Conservation (phyloP, 2,329 filamentous ascomycete genomes). For the Decorospora gaudefroyi region DNA sequence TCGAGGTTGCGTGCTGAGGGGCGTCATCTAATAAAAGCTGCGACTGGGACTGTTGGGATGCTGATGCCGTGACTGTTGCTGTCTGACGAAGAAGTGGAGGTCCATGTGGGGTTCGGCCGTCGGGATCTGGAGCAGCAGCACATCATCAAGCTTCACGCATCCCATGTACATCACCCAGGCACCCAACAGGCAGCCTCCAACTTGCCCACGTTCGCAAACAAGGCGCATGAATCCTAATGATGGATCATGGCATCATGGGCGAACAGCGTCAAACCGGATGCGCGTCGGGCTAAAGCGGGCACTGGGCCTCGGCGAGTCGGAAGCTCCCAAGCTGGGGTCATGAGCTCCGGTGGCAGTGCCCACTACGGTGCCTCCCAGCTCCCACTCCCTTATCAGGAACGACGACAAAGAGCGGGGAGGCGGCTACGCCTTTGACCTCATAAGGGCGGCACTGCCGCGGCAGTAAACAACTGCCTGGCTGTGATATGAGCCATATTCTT, state of each 20-base stretch:
- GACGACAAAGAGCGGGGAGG: slow-evolving; percentile 30
- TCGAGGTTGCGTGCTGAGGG: slow-evolving; percentile 30
- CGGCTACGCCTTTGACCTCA: slow-evolving; percentile 33
- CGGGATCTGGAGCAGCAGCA: slow-evolving; percentile 16
- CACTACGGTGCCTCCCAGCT: slow-evolving; percentile 30
- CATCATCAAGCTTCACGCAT: slow-evolving; percentile 14
- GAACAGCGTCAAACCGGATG: slow-evolving; percentile 34
- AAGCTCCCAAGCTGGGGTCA: slow-evolving; percentile 21
- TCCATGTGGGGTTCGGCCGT: slow-evolving; percentile 28
- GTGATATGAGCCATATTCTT: slow-evolving; percentile 23
- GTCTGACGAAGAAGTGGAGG: slow-evolving; percentile 29
- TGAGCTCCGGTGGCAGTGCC: too few relatives aligned
- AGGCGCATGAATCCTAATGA: slow-evolving; percentile 41
- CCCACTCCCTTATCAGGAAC: slow-evolving; percentile 36
- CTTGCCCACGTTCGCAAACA: slow-evolving; percentile 42
- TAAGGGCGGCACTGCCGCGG: slow-evolving; percentile 30
- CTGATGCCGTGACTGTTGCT: slow-evolving; percentile 30
- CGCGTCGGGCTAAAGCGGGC: slow-evolving; percentile 27
- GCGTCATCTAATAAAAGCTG: slow-evolving; percentile 27
- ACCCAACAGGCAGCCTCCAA: slow-evolving; percentile 35
- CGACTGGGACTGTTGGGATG: slow-evolving; percentile 28
- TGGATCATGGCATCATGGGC: slow-evolving; percentile 39
- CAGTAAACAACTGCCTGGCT: slow-evolving; percentile 25
- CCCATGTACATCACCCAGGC: slow-evolving; percentile 15
- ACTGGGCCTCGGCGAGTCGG: slow-evolving; percentile 41